Evolutionary conservation across 2,329 filamentous ascomycete species (phyloP).

Genomic region (Aspergillus costaricaensis): DNA sequence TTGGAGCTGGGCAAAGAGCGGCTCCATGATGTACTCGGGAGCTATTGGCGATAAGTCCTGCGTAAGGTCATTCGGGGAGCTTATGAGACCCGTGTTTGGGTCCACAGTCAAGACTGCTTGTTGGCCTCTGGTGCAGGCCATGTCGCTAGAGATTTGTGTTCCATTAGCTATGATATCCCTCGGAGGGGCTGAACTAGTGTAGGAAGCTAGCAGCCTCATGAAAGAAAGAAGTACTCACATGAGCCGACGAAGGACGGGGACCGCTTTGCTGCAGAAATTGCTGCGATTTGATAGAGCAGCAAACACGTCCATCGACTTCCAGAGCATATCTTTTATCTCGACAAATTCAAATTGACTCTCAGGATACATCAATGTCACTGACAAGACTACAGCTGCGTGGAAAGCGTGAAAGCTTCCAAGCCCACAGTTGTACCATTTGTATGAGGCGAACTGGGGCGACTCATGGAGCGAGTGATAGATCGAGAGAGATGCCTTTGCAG

Average conservation of each 20-base stretch:
- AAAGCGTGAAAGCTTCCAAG: constrained; percentile 46
- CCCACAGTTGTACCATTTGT: constrained; percentile 45
- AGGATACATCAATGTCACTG: constrained; percentile 31
- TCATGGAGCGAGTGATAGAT: constrained; percentile 38
- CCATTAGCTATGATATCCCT: background rate
- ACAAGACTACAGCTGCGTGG: constrained; percentile 40
- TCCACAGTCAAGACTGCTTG: constrained; percentile 14
- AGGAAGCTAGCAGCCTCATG: background rate
- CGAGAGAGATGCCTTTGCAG: constrained; percentile 36
- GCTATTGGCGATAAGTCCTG: constrained; percentile 10
- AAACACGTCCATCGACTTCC: constrained; percentile 35
- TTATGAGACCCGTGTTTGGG: constrained; percentile 13
- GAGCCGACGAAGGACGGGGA: constrained; percentile 37
- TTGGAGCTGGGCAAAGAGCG: constrained; percentile 29
- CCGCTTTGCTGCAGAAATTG: constrained; percentile 40
- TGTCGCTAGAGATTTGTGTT: constrained; percentile 20
- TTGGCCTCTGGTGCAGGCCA: constrained; percentile 23
- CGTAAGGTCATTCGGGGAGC: constrained; percentile 15
- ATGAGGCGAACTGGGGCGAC: constrained; percentile 35
- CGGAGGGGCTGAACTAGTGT: too few species aligned
- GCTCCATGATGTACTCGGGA: constrained; percentile 14
- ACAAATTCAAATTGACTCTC: constrained; percentile 32
- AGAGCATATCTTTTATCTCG: constrained; percentile 32
- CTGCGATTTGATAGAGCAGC: constrained; percentile 37
- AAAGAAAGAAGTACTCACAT: constrained; percentile 27